Conservation (phyloP, 2,329 filamentous ascomycete genomes). For the Fusarium sterilihyphosum region DNA sequence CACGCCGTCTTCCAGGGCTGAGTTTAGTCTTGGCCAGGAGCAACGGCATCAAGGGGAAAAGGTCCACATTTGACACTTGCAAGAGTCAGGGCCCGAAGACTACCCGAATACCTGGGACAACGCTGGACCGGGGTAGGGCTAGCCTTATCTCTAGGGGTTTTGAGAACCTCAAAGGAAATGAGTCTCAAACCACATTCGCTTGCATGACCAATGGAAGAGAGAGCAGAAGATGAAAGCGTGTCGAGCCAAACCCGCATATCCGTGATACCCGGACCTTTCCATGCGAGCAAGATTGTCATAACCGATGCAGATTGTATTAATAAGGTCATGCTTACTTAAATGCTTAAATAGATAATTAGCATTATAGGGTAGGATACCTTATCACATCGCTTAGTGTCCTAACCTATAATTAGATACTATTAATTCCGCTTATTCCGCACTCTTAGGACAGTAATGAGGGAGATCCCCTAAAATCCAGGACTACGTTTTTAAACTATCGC, state of each 20-base stretch:
- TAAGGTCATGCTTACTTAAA: not conserved
- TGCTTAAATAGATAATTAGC: not conserved
- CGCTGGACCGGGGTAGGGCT: not conserved
- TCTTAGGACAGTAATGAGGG: not conserved
- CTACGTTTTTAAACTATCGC: not conserved
- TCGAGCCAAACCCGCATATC: no score
- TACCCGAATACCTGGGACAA: not conserved
- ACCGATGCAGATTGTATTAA: not conserved
- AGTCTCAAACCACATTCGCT: not conserved
- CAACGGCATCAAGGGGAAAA: not conserved
- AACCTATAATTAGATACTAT: no score
- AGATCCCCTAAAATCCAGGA: not conserved
- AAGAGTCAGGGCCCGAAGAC: not conserved
- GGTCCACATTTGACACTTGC: not conserved
- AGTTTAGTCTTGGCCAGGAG: not conserved
- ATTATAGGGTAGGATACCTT: not conserved
- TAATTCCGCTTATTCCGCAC: not conserved
- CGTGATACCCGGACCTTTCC: not conserved
- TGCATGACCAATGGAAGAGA: not conserved
- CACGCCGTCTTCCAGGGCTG: not conserved
- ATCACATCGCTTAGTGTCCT: accelerated
- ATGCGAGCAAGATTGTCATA: no score
- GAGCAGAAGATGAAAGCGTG: no score
- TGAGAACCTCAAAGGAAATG: not conserved
- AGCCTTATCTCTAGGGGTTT: not conserved